Evolutionary conservation across 2,329 filamentous ascomycete species (phyloP).

Genomic region (Hypoxylon sp.): DNA sequence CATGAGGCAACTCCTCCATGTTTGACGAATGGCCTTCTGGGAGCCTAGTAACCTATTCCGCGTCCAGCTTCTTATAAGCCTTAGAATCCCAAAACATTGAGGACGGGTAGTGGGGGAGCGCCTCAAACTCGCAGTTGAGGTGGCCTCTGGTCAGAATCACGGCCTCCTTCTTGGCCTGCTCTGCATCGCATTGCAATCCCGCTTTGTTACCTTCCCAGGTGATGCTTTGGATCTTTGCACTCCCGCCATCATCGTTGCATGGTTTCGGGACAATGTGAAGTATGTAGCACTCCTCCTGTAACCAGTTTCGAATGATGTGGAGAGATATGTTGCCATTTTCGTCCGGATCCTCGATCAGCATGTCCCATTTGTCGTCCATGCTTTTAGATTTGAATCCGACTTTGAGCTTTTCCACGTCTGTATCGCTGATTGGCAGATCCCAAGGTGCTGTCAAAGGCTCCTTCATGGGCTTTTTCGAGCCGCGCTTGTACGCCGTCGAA

Average conservation of each 20-base stretch:
- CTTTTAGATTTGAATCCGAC: slow-evolving; percentile 40
- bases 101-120: slow-evolving; percentile 40
- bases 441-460: slow-evolving; percentile 41
- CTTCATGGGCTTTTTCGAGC: slow-evolving; percentile 35
- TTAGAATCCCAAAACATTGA: slow-evolving; percentile 37
- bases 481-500: slow-evolving; percentile 44
- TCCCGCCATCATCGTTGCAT: slow-evolving; percentile 14
- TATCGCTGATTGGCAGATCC: slow-evolving; percentile 42
- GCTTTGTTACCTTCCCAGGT: slow-evolving; percentile 43
- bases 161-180: slow-evolving; percentile 46
- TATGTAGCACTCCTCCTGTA: slow-evolving; percentile 40
- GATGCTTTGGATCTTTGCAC: slow-evolving; percentile 31
- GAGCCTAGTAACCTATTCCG: slow-evolving; percentile 14
- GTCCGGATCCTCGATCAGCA: slow-evolving; percentile 43
- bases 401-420: slow-evolving; percentile 46
- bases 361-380: slow-evolving; percentile 46
- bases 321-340: slow-evolving; percentile 40
- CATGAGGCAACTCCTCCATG: background rate
- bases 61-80: slow-evolving; percentile 30
- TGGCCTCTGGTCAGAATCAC: slow-evolving; percentile 39
- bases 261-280: slow-evolving; percentile 32
- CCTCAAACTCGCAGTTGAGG: slow-evolving; percentile 42
- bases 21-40: slow-evolving; percentile 2
- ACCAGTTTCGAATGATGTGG: slow-evolving; percentile 44
- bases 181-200: slow-evolving; percentile 37